Evolutionary conservation across 2,329 filamentous ascomycete species (phyloP).

Genomic region (Calonectria pteridis): DNA sequence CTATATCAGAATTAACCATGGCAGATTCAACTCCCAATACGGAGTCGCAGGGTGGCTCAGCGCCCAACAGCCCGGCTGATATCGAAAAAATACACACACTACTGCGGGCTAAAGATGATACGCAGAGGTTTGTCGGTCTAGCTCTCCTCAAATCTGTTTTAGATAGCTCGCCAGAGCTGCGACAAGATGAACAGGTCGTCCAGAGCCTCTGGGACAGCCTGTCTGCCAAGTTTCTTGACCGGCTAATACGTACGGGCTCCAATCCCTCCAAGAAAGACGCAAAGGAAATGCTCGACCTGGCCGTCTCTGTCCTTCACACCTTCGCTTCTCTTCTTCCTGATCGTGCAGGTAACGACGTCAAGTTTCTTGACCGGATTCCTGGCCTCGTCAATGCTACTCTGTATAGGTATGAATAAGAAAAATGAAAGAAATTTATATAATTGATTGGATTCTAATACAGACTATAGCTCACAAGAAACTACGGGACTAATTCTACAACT

Average conservation of each 20-base stretch:
- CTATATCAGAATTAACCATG: slow-evolving; percentile 23
- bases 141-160: slow-evolving; percentile 75
- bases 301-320: slow-evolving; percentile 72
- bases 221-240: slow-evolving; percentile 73
- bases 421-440: too few species aligned
- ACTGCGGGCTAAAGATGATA: slow-evolving; percentile 73
- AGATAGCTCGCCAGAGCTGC: slow-evolving; percentile 68
- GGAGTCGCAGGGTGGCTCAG: slow-evolving; percentile 24
- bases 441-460: background rate
- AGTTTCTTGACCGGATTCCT: slow-evolving; percentile 66
- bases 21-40: slow-evolving; percentile 9
- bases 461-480: slow-evolving; percentile 63
- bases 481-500: slow-evolving; percentile 67
- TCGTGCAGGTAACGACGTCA: slow-evolving; percentile 56
- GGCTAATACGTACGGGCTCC: slow-evolving; percentile 69
- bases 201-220: slow-evolving; percentile 70
- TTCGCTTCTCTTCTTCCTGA: slow-evolving; percentile 70
- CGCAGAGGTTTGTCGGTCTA: slow-evolving; percentile 75
- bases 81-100: slow-evolving; percentile 66
- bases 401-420: slow-evolving; percentile 59
- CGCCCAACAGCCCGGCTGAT: slow-evolving; percentile 34
- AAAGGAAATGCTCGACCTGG: slow-evolving; percentile 72
- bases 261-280: slow-evolving; percentile 58
- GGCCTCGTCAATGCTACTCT: slow-evolving; percentile 65
- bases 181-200: slow-evolving; percentile 60